phyloP scores from a whole-genome alignment of 169 alveolate genomes.

The Plasmodium adleri region DNA sequence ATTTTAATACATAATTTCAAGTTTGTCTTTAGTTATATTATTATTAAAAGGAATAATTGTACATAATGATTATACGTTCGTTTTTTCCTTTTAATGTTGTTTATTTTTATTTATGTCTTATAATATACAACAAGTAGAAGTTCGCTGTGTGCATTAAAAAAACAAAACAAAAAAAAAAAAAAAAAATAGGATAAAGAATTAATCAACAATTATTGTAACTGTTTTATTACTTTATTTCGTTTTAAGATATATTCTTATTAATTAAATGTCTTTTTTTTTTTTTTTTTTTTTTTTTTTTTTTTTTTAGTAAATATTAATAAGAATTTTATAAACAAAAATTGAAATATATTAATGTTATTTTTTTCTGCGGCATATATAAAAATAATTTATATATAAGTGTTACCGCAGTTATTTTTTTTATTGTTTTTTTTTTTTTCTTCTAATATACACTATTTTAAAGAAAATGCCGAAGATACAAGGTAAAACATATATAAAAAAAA shows the following conservation, averaged over 20 bases:
- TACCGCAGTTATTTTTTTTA: background rate
- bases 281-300: slow-evolving; percentile 13
- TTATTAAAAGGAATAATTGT: background rate
- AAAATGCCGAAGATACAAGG: slow-evolving; percentile 67
- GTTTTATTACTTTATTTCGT: slow-evolving; percentile 4
- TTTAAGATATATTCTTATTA: slow-evolving; percentile 29
- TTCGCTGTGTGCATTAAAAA: slow-evolving; percentile 1
- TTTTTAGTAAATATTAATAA: slow-evolving; percentile 3
- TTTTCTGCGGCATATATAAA: slow-evolving; percentile 14
- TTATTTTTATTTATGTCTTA: slow-evolving; percentile 7
- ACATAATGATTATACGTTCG: slow-evolving; percentile 3
- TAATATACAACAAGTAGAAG: slow-evolving; percentile 6
- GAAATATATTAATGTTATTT: background rate
- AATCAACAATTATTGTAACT: background rate
- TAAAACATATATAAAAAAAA: slow-evolving; percentile 20
- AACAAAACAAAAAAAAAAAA: background rate
- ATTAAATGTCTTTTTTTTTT: slow-evolving; percentile 20
- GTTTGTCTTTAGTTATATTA: no score
- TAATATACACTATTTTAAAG: slow-evolving; percentile 21
- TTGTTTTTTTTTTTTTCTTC: slow-evolving; percentile 15
- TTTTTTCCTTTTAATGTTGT: background rate
- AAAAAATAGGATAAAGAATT: no score
- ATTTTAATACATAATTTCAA: no score
- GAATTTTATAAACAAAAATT: slow-evolving; percentile 16
- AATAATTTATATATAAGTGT: background rate